Conservation (phyloP, 768 basidiomycete genomes). For the Amylocystis lapponica region DNA sequence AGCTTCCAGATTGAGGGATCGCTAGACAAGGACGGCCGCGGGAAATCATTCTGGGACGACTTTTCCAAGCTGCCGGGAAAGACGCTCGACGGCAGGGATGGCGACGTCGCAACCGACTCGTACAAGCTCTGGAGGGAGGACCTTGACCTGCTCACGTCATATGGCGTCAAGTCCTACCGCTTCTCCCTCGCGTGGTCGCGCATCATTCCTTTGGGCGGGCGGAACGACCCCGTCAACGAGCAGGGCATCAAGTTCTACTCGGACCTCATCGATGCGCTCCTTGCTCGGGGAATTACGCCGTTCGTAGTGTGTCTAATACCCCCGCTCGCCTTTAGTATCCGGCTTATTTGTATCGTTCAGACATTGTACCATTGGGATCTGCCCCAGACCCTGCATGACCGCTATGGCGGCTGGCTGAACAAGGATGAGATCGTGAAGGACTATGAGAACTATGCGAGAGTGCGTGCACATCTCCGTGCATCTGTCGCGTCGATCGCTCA, state of each 20-base stretch:
- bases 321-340: constrained; percentile 1
- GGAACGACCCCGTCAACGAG: constrained; percentile 67
- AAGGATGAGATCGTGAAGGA: constrained; percentile 66
- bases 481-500: too few relatives aligned
- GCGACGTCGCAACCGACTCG: constrained; percentile 68
- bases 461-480: constrained; percentile 6
- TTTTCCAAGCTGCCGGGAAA: constrained; percentile 62
- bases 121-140: constrained; percentile 67
- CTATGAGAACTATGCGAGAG: constrained; percentile 49
- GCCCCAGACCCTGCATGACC: constrained; percentile 66
- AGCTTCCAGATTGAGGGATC: constrained; percentile 76
- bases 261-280: constrained; percentile 60
- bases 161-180: constrained; percentile 68
- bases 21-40: constrained; percentile 50
- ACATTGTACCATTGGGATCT: constrained; percentile 79
- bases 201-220: constrained; percentile 68
- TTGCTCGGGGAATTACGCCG: constrained; percentile 57
- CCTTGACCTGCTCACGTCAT: constrained; percentile 51
- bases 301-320: constrained; percentile 47
- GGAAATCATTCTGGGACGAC: constrained; percentile 72
- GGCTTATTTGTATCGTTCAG: constrained; percentile 25
- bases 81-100: constrained; percentile 60
- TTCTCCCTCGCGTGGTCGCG: constrained; percentile 77
- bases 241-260: constrained; percentile 67
- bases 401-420: constrained; percentile 73